phyloP scores from a whole-genome alignment of 495 filamentous ascomycete genomes.

The Cercophora scortea region DNA sequence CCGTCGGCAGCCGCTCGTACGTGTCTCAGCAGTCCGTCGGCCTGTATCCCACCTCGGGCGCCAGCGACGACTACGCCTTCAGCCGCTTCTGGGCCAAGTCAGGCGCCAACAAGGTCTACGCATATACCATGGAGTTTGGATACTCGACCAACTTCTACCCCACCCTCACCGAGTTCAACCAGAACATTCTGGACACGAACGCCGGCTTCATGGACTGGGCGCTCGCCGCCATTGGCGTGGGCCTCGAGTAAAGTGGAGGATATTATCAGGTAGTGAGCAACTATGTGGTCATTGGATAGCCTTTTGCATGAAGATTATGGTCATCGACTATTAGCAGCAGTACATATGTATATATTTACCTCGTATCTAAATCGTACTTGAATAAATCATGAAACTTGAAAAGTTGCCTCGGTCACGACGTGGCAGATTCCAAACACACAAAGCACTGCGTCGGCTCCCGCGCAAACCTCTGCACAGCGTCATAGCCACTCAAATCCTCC shows the following conservation, averaged over 20 bases:
- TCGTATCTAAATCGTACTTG: no score
- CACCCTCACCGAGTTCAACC: slow-evolving; percentile 19
- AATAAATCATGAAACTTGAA: no score
- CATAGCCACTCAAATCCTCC: slow-evolving; percentile 15
- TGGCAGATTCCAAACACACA: slow-evolving; percentile 9
- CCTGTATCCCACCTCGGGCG: slow-evolving; percentile 29
- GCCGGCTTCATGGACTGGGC: slow-evolving; percentile 33
- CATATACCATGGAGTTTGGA: slow-evolving; percentile 37
- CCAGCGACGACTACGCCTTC: slow-evolving; percentile 31
- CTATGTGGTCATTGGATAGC: no score
- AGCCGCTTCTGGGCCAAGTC: slow-evolving; percentile 16
- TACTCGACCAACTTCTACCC: slow-evolving; percentile 34
- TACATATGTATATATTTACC: no score
- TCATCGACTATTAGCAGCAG: no score
- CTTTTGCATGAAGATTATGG: no score
- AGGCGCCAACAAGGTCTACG: slow-evolving; percentile 26
- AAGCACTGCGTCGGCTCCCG: slow-evolving; percentile 21
- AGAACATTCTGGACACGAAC: slow-evolving; percentile 27
- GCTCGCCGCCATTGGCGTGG: slow-evolving; percentile 6
- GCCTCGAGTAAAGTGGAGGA: slow-evolving; percentile 1
- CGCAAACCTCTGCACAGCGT: slow-evolving; percentile 18
- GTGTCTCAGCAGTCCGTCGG: slow-evolving; percentile 20
- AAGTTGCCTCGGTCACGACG: no score
- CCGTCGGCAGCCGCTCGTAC: slow-evolving; percentile 21
- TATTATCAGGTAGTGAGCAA: no score